Percentiles rank a stretch among this genome's conserved stretches.
Conservation (phyloP, 1,139 yeast species). For the Hemisphaericaspora subhashii region DNA sequence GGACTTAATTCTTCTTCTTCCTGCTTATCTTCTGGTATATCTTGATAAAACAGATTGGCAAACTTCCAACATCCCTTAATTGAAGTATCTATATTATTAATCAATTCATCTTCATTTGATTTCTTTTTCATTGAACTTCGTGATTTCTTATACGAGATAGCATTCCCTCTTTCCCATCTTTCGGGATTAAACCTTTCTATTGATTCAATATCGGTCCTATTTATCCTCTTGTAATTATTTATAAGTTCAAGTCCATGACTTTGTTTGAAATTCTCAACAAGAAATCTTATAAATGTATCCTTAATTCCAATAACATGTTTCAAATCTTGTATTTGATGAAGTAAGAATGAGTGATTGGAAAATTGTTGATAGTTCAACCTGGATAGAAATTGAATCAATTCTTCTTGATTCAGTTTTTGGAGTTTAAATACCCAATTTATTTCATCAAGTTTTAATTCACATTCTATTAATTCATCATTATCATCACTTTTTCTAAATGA, state of each 20-base stretch:
- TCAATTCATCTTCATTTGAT: slow-evolving; percentile 7
- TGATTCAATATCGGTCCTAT: slow-evolving; percentile 14
- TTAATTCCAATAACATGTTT: slow-evolving; percentile 25
- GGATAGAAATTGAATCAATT: slow-evolving; percentile 19
- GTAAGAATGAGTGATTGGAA: slow-evolving; percentile 22
- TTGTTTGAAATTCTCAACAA: slow-evolving; percentile 37
- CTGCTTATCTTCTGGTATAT: slow-evolving; percentile 1
- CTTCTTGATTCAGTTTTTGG: slow-evolving; percentile 8
- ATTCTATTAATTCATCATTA: slow-evolving; percentile 1
- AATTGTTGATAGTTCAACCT: slow-evolving; percentile 26
- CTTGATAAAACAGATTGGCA: slow-evolving; percentile 11
- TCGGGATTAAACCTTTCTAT: slow-evolving; percentile 18
- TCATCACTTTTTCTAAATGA: slow-evolving; percentile 1
- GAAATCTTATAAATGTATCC: slow-evolving; percentile 35
- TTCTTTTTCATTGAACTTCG: slow-evolving; percentile 6
- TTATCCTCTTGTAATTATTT: slow-evolving; percentile 25
- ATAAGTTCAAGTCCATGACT: slow-evolving; percentile 38
- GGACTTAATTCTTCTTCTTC: slow-evolving; percentile 9
- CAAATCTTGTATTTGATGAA: slow-evolving; percentile 22
- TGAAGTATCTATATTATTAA: slow-evolving; percentile 8
- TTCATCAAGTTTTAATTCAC: slow-evolving; percentile 8
- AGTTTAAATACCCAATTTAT: slow-evolving; percentile 27
- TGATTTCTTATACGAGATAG: slow-evolving; percentile 9
- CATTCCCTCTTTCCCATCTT: slow-evolving; percentile 17
- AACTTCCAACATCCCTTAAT: slow-evolving; percentile 10